Percentiles rank a stretch among this genome's conserved stretches.
These are phyloP conservation scores for Gypsophila paniculata DNA, from an alignment of 179 eudicot genomes.

Conservation along the genomic window DNA sequence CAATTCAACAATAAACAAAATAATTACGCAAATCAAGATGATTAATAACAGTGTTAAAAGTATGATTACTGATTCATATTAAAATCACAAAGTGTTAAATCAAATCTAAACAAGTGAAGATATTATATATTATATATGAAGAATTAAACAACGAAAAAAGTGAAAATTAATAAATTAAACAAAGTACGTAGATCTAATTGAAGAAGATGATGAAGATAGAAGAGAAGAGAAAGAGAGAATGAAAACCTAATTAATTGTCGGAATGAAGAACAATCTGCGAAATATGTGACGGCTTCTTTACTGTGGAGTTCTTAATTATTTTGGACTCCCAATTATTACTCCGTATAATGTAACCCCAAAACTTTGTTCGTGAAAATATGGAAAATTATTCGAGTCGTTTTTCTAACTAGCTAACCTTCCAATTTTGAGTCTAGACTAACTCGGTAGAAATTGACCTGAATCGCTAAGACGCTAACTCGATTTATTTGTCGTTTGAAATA, in stretches of 20 bases:
- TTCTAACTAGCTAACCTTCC: too few relatives aligned
- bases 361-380: too few relatives aligned
- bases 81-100: not conserved
- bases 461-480: too few relatives aligned
- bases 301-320: not conserved
- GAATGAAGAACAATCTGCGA: conserved; percentile 11
- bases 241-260: conserved; percentile 13
- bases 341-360: too few relatives aligned
- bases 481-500: too few relatives aligned
- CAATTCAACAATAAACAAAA: not conserved
- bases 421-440: too few relatives aligned
- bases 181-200: conserved; percentile 1
- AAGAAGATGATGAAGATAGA: not conserved
- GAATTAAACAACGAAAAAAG: not conserved
- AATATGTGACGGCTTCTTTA: not conserved
- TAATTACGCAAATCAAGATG: not conserved
- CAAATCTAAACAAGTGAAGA: conserved; percentile 5
- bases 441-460: too few relatives aligned
- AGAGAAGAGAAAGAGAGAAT: too few relatives aligned
- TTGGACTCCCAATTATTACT: not conserved
- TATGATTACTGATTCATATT: not conserved
- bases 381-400: too few relatives aligned
- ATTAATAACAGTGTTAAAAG: too few relatives aligned
- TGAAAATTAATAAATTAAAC: not conserved
- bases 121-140: not conserved